Evolutionary conservation across 495 filamentous ascomycete species (phyloP).

Genomic region (Aspergillus nidulans): DNA sequence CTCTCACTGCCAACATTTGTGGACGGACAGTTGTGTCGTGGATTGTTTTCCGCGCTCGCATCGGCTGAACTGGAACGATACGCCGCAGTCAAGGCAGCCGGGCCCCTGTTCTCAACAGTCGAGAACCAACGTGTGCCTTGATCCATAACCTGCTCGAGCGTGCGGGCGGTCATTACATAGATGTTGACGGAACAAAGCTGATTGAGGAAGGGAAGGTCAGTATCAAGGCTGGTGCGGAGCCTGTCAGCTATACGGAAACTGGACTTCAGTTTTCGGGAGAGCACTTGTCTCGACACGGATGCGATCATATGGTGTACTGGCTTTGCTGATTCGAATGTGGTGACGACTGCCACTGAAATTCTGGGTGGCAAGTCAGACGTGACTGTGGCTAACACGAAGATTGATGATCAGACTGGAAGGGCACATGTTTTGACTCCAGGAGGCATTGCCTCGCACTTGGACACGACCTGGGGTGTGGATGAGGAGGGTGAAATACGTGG

Average conservation of each 20-base stretch:
- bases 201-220: slow-evolving; percentile 27
- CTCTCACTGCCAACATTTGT: slow-evolving; percentile 12
- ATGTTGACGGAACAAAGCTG: slow-evolving; percentile 32
- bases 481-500: slow-evolving; percentile 35
- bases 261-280: slow-evolving; percentile 29
- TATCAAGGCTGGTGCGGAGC: slow-evolving; percentile 25
- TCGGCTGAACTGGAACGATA: neutral
- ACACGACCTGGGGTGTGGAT: slow-evolving; percentile 36
- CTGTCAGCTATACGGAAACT: slow-evolving; percentile 24
- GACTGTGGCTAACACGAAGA: neutral
- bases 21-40: neutral
- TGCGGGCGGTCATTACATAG: slow-evolving; percentile 38
- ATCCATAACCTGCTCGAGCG: slow-evolving; percentile 22
- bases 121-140: slow-evolving; percentile 9
- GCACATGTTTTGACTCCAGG: slow-evolving; percentile 2
- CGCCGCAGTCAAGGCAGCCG: neutral
- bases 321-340: slow-evolving; percentile 25
- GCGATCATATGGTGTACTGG: slow-evolving; percentile 38
- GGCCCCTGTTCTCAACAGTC: slow-evolving; percentile 23
- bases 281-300: slow-evolving; percentile 25
- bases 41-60: neutral
- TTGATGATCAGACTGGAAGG: neutral
- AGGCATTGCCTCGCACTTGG: slow-evolving; percentile 28
- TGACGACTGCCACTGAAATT: slow-evolving; percentile 19
- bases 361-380: slow-evolving; percentile 13